Evolutionary conservation across 75 land plant species (phyloP), one percentile per base, ranked within the genome.

Genomic region (Pinus tabuliformis): DNA sequence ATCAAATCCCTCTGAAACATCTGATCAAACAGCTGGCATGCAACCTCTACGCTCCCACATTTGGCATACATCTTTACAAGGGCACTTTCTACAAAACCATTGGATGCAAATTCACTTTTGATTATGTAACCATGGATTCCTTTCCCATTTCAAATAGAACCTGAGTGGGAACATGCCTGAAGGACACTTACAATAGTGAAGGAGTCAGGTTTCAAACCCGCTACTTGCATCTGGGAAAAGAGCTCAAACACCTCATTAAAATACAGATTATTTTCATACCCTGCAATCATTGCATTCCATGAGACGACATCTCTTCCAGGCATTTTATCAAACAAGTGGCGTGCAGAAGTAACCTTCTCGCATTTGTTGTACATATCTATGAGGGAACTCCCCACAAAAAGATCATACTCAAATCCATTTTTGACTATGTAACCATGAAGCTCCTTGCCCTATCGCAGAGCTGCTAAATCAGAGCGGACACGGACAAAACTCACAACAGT

Each of bases 21-120:
- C 45, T 54, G 39, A 18, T 86, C 84, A 82, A 89, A 89, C 60
- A 89, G 58, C 37, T 56, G 66, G 33, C 62, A 70, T 22, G 91
- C 91, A 78, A 59, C 71, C 56, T 54, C 36, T 14, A 79, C 28
- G n/a, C 58, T 78, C 22, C 77, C 59, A 82, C 89, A 81, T 66
- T 75, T 80, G 42, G 70, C 76, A 63, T 86, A 89, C 77, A 87
- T 75, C 36, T 85, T 79, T 63, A 89, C 78, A 54, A 87, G 79
- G 13, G 85, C 39, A 83, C 83, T 87, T 3, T 45, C 77, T 30
- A 89, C 57, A 66, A 76, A 74, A 20, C 1, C 73, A 73, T 80
- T 72, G 20, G 56, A 57, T 24, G 58, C 82, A 24, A 81, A 45
- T 24, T 76, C 75, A 70, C 42, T 45, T 33, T 78, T 39, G 3